Evolutionary conservation across 202 grass and related monocot species (phyloP), one percentile per base, ranked within the genome.

Genomic region (Setaria viridis): DNA sequence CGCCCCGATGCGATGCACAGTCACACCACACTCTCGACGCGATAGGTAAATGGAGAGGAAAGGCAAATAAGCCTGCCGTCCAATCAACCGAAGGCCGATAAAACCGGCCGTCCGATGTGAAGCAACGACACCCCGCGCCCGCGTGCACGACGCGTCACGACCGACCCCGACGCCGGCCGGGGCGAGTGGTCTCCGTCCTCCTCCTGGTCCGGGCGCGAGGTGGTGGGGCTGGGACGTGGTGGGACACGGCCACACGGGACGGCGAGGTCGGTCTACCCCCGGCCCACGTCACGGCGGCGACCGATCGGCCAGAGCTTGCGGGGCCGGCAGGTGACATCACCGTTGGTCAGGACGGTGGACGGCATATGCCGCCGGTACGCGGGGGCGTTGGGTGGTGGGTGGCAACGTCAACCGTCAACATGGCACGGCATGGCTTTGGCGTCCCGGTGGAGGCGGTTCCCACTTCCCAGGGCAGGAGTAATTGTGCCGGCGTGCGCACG

Each of bases 1-100:
- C n/a, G 41, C 17, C 53, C 62, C 62, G 42, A 51, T 82, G 86
- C 79, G 17, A 82, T 76, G 85, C 79, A 53, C 6, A 32, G 72
- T 82, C 85, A 87, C 66, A 11, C n/a, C 67, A 53, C 45, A 15
- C 21, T 30, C 69, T 6, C 39, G 5, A 41, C 39, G 39, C 39
- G 39, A 41, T 41, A 5, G 39, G 5, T 41, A 41, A 4, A 10
- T 45, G 47, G 70, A 51, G 48, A 29, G 3, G 13, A 34, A 49
- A 33, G 8, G 70, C 2, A 7, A 25, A 15, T 4, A 64, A 19
- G 0, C 57, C 21, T 2, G 47, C 47, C 58, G 68, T 32, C 59
- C 29, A 76, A 75, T 49, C 74, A 56, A 74, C 43, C 17, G 1
- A 6, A 17, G 54, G 45, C 39, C 39, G 39, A 41, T 6, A 41